These are phyloP conservation scores for Diplocarpon rosae DNA, from an alignment of 2,329 filamentous ascomycete genomes.

Conservation along the genomic window DNA sequence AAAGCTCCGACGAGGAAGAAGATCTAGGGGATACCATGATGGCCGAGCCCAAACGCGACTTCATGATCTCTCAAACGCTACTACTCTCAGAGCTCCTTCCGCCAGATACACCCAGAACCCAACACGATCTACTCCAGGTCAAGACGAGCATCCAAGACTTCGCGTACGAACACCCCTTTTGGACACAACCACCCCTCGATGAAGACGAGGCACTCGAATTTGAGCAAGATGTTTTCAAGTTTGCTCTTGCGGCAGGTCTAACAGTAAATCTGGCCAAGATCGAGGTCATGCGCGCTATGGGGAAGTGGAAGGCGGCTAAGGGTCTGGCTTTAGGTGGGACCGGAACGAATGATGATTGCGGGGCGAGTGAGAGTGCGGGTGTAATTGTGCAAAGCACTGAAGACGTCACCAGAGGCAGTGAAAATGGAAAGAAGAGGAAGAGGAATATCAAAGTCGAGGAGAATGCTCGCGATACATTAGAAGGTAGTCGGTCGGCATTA, in stretches of 20 bases:
- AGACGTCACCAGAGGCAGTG: not conserved
- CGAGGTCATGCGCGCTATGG: constrained; percentile 6
- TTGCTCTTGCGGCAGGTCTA: constrained; percentile 9
- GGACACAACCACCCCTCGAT: not conserved
- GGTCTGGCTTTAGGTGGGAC: not conserved
- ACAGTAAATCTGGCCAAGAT: constrained; percentile 2
- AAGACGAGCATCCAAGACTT: constrained; percentile 10
- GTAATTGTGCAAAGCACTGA: not conserved
- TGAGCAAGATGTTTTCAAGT: constrained; percentile 10
- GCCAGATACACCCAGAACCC: not conserved
- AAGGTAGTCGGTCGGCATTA: not conserved
- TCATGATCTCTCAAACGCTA: not conserved
- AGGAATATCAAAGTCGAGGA: not conserved
- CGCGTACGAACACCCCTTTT: constrained; percentile 8
- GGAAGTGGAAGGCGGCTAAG: constrained; percentile 3
- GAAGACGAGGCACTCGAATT: constrained; percentile 8
- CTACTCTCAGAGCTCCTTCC: not conserved
- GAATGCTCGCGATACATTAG: not conserved
- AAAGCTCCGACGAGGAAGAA: constrained; percentile 2
- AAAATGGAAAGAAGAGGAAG: constrained; percentile 5
- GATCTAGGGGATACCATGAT: constrained; percentile 2
- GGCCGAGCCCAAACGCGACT: not conserved
- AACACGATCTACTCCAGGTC: constrained; percentile 5
- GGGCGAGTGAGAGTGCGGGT: not conserved
- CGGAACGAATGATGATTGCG: not conserved